Evolutionary conservation across 2,329 filamentous ascomycete genomes (phyloP), one percentile per base, ranked within the genome.

Genomic region (Colletotrichum zoysiae): DNA sequence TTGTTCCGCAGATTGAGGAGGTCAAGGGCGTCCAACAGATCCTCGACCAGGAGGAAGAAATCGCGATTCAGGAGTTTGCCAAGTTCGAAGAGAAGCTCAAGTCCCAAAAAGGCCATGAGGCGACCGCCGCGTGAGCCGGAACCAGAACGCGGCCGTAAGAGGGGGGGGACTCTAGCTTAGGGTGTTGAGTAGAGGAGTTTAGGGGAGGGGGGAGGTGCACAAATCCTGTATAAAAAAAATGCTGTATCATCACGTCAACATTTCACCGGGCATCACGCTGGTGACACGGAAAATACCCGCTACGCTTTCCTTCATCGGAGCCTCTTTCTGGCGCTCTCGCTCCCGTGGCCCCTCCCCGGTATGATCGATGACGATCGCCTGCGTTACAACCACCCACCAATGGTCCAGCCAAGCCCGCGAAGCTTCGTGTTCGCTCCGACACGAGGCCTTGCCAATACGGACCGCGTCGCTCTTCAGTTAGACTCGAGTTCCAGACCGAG

Each of bases 21-120:
- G 96, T 98, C 50, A 92, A 97, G 82, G 94, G 93, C 3, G 95
- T 99, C 53, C 90, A 94, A 74, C 95, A 98, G 81, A 92, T 98
- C 3, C 82, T 97, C 77, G 95, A 98, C 77, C 89, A 94, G 77
- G 96, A 98, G 82, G 96, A 98, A 80, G 94, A 97, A 81, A 89
- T 98, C 75, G 90, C 95, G 0, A 82, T 95, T 78, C 84, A 91
- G 76, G 95, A 98, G 79, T 98, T 99, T 83, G 93, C 92, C 75
- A 96, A 93, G 82, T 98, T 98, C 79, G 95, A 98, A 81, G 94
- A 98, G 84, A 98, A 90, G 82, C 81, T 90, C 67, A 87, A 85
- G 79, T 83, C 84, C 73, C 87, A 90, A 75, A 88, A 87, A 78
- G 83, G 83, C 18, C 42, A 51, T n/a, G 58, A 73, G 48, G 68